phyloP scores from a whole-genome alignment of 768 basidiomycete genomes.

The Gloeophyllum trabeum region DNA sequence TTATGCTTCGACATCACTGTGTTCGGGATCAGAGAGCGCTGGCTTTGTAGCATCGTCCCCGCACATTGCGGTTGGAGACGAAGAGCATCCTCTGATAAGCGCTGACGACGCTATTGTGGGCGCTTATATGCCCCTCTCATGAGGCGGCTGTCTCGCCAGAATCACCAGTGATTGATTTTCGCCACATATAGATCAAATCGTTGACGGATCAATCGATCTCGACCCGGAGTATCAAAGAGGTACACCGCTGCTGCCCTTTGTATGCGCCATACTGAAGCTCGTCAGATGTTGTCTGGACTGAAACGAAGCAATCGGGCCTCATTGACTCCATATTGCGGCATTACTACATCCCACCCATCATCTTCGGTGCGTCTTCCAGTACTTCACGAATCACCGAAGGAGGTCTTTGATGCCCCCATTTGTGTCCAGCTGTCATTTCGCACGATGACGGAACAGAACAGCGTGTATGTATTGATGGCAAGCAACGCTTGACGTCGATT shows the following conservation, averaged over 20 bases:
- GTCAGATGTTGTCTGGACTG: slow-evolving; percentile 55
- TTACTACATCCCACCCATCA: slow-evolving; percentile 56
- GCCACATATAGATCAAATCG: slow-evolving; percentile 44
- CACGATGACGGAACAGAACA: slow-evolving; percentile 29
- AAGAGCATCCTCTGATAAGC: neutral
- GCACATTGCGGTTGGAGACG: too few relatives aligned
- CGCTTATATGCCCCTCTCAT: neutral
- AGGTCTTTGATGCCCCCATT: slow-evolving; percentile 1
- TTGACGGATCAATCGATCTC: slow-evolving; percentile 35
- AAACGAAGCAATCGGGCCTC: slow-evolving; percentile 44
- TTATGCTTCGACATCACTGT: too few relatives aligned
- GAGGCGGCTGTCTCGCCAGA: neutral
- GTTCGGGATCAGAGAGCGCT: too few relatives aligned
- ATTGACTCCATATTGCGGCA: slow-evolving; percentile 57
- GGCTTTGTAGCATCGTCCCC: too few relatives aligned
- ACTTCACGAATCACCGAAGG: neutral
- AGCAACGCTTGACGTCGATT: slow-evolving; percentile 60
- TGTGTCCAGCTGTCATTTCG: slow-evolving; percentile 23
- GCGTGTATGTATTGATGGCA: slow-evolving; percentile 60
- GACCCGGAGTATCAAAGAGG: slow-evolving; percentile 62
- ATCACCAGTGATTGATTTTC: slow-evolving; percentile 1
- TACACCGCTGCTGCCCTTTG: slow-evolving; percentile 11
- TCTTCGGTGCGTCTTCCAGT: slow-evolving; percentile 37
- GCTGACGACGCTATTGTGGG: neutral
- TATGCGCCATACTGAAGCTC: neutral